Percentiles rank a stretch among this genome's conserved stretches.
Conservation (phyloP, 352 stramenopile genomes). For the Globisporangium camurandrum region DNA sequence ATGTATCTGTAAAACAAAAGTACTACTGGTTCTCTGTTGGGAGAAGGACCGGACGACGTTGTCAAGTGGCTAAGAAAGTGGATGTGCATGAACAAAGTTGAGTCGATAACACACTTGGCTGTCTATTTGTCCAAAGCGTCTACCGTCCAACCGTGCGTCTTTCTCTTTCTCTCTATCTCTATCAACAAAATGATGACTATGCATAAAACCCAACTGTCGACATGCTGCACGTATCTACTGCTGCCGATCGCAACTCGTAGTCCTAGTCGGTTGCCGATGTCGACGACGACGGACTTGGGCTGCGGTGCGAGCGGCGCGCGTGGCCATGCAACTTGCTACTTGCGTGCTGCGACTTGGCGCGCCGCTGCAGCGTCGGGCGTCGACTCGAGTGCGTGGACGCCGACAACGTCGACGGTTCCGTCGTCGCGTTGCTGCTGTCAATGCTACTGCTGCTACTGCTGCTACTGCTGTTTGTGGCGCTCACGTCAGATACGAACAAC, state of each 20-base stretch:
- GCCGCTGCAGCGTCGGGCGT: conserved; percentile 21
- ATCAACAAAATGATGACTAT: too few species aligned
- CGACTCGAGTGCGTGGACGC: conserved; percentile 15
- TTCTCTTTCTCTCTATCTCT: background rate
- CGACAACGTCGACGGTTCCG: conserved; percentile 1
- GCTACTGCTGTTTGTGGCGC: background rate
- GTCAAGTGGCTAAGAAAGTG: too few species aligned
- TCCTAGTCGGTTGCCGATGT: conserved; percentile 2
- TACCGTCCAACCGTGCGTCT: background rate
- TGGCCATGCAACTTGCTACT: conserved; percentile 3
- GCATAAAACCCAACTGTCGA: background rate
- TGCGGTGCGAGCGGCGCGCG: conserved; percentile 10
- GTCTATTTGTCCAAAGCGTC: too few species aligned
- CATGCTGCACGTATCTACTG: background rate
- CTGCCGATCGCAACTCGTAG: too few species aligned
- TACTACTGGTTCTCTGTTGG: too few species aligned
- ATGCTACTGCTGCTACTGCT: background rate
- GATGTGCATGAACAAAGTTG: too few species aligned
- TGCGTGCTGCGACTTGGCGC: conserved; percentile 10
- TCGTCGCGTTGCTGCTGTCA: background rate
- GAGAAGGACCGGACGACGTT: too few species aligned
- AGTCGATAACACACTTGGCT: too few species aligned
- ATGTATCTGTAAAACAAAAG: too few species aligned
- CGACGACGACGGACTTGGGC: background rate
- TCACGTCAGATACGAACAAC: conserved; percentile 15